Base-by-base conservation (phyloP, 176 grass and related monocot species). In the Melocanna baccifera region DNA sequence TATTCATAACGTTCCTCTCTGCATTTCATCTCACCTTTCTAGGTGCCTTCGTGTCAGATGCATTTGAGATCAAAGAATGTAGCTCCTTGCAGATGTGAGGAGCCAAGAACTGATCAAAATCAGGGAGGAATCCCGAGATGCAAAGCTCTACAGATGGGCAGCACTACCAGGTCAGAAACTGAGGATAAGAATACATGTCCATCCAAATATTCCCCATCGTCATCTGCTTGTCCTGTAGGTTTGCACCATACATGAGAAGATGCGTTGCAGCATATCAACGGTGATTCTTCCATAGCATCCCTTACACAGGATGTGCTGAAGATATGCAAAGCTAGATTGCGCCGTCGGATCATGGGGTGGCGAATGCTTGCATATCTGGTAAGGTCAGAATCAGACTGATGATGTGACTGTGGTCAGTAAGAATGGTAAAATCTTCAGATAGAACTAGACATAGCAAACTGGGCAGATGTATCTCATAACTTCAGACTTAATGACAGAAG, bases 171-270 rank as follows among this genome's bases (percentile, higher is more conserved):
- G 29, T 47, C 34, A 87, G 41, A 62, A 69, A 47, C 18, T 62
- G 41, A 62, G 51, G 88, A 90, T 83, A 90, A 87, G 74, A 62
- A 87, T 90, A 73, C 37, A 73, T 74, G 40, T 62, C 82, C 84
- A 61, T 75, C 69, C 66, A 73, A 43, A 79, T 70, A 81, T 90
- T 79, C 79, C 67, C 58, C 79, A 86, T 69, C 69, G 51, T 29
- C n/a, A 62, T 75, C 28, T 85, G 52, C 53, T 77, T 76, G 32
- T 61, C 19, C 51, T 41, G 30, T 57, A 42, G 43, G 34, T 80
- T 77, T 81, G 77, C 83, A 37, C 77, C 67, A 79, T 73, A 71
- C 9, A 14, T 72, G 66, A 79, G 56, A 72, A 52, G 57, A 78
- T 64, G 18, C 73, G 37, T 71, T 19, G 12, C 28, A 9, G 37